A percentile compares a stretch with the other conserved stretches of the same genome.
Conservation (phyloP, 2,329 filamentous ascomycete species). For the Berkeleyomyces rouxiae region DNA sequence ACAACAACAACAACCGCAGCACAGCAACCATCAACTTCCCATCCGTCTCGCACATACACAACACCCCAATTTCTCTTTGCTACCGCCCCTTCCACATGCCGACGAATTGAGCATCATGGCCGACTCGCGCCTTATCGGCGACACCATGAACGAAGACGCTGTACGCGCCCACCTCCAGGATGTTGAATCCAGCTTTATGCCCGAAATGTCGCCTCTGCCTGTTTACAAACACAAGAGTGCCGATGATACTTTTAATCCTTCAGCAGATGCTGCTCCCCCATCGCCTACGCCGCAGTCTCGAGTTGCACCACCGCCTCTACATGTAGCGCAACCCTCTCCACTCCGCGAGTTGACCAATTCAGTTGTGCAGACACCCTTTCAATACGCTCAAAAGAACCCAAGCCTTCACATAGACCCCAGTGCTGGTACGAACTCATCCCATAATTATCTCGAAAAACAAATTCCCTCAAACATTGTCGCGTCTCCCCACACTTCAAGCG, state of each 20-base stretch:
- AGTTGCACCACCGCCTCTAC: background rate
- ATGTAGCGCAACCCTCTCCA: background rate
- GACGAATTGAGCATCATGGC: conserved; percentile 17
- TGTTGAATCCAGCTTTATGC: conserved; percentile 49
- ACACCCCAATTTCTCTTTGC: conserved; percentile 7
- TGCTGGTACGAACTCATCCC: background rate
- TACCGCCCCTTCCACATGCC: conserved; percentile 7
- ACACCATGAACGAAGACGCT: conserved; percentile 36
- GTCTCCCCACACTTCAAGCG: conserved; percentile 1
- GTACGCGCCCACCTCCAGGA: conserved; percentile 42
- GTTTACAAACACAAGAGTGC: conserved; percentile 24
- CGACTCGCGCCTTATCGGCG: conserved; percentile 21
- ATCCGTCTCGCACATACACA: background rate
- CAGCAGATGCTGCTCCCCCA: conserved; percentile 18
- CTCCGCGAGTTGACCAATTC: background rate
- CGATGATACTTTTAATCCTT: conserved; percentile 46
- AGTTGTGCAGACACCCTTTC: background rate
- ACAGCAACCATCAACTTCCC: conserved; percentile 1
- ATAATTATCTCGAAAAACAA: background rate
- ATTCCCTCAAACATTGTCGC: background rate
- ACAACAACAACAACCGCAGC: conserved; percentile 1
- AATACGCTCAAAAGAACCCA: background rate
- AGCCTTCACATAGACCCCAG: background rate
- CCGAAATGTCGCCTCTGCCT: conserved; percentile 39
- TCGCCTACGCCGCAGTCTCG: conserved; percentile 15